A percentile compares a stretch with the other conserved stretches of the same genome.
Evolutionary conservation across 2,329 filamentous ascomycete species (phyloP).

Genomic region (Pezicula neosporulosa): DNA sequence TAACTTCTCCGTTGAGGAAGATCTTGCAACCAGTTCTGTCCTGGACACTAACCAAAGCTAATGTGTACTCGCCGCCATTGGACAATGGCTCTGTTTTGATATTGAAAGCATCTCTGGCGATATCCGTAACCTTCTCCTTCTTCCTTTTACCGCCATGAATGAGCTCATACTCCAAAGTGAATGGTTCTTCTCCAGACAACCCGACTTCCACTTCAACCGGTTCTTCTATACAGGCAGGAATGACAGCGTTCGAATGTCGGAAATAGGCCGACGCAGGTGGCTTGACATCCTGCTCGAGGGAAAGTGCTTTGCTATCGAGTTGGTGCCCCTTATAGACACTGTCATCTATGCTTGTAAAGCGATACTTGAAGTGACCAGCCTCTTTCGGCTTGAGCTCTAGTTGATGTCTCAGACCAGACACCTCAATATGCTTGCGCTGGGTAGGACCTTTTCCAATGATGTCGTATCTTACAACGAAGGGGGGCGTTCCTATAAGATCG

Average conservation of each 20-base stretch:
- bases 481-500: conserved; percentile 87
- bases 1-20: conserved; percentile 78
- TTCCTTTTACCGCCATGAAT: conserved; percentile 84
- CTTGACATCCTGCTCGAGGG: conserved; percentile 86
- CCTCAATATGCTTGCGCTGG: conserved; percentile 38
- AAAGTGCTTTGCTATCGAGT: conserved; percentile 57
- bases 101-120: conserved; percentile 59
- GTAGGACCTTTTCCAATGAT: conserved; percentile 58
- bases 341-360: conserved; percentile 79
- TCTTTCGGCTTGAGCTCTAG: conserved; percentile 77
- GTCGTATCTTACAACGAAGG: conserved; percentile 80
- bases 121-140: conserved; percentile 60
- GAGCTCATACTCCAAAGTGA: conserved; percentile 87
- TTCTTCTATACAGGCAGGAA: conserved; percentile 80
- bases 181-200: conserved; percentile 80
- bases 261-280: conserved; percentile 82
- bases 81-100: conserved; percentile 73
- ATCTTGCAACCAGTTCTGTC: conserved; percentile 86
- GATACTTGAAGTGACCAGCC: conserved; percentile 84
- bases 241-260: conserved; percentile 46
- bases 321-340: conserved; percentile 69
- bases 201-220: conserved; percentile 70
- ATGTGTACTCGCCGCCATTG: conserved; percentile 84
- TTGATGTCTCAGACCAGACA: conserved; percentile 76
- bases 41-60: conserved; percentile 81